A percentile compares a stretch with the other conserved stretches of the same genome.
Conservation (phyloP, 805 yeast genomes). For the Metschnikowia rubicola region DNA sequence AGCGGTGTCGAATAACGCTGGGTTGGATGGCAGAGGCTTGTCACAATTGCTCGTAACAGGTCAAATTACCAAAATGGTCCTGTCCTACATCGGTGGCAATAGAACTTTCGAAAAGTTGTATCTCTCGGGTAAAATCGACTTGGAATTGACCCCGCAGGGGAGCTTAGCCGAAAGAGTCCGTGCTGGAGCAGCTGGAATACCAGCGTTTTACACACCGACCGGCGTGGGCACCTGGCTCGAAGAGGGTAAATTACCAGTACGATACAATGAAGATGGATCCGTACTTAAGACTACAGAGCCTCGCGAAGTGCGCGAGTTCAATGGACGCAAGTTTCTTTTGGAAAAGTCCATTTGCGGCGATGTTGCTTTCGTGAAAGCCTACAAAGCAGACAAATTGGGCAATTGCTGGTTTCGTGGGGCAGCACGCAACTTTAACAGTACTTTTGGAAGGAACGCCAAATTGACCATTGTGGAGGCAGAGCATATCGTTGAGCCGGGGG, state of each 20-base stretch:
- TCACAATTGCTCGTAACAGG: constrained; percentile 38
- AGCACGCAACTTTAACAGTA: constrained; percentile 44
- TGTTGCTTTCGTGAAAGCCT: constrained; percentile 42
- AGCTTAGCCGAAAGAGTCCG: constrained; percentile 47
- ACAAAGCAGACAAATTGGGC: constrained; percentile 47
- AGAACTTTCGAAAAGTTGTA: constrained; percentile 39
- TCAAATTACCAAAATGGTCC: constrained; percentile 43
- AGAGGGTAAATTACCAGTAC: constrained; percentile 44
- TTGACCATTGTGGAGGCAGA: constrained; percentile 51
- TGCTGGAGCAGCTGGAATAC: constrained; percentile 48
- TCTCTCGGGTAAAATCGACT: constrained; percentile 41
- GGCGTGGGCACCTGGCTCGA: constrained; percentile 53
- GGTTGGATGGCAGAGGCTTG: constrained; percentile 43
- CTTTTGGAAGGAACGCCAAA: constrained; percentile 44
- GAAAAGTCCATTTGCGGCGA: constrained; percentile 46
- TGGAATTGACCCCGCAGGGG: constrained; percentile 51
- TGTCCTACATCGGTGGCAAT: constrained; percentile 47
- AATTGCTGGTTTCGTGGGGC: constrained; percentile 47
- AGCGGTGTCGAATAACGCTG: constrained; percentile 48
- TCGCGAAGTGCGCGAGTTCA: constrained; percentile 41
- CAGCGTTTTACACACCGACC: constrained; percentile 48
- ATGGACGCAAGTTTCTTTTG: constrained; percentile 40
- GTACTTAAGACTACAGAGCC: constrained; percentile 36
- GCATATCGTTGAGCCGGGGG: constrained; percentile 45
- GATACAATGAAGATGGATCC: constrained; percentile 33